Percentiles rank a stretch among this genome's conserved stretches.
phyloP scores from a whole-genome alignment of 345 rosid species.

The Euphorbia tirucalli region DNA sequence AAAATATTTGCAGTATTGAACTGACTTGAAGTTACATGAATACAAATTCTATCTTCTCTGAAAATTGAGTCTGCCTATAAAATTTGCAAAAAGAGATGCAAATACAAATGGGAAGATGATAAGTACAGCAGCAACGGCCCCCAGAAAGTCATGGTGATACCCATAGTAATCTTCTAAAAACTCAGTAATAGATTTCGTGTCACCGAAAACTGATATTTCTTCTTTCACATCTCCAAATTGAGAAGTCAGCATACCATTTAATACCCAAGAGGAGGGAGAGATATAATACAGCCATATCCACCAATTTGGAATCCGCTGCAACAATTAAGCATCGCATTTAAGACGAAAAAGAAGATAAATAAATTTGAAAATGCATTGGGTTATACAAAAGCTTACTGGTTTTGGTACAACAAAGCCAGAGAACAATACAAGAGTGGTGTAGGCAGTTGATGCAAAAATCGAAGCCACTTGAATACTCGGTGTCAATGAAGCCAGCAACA shows the following conservation, averaged over 20 bases:
- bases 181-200: constrained; percentile 35
- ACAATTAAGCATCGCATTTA: neutral
- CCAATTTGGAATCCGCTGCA: constrained; percentile 77
- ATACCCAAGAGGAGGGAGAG: constrained; percentile 67
- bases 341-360: neutral
- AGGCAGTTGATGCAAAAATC: constrained; percentile 40
- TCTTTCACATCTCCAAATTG: constrained; percentile 67
- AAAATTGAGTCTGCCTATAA: constrained; percentile 51
- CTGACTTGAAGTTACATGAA: neutral
- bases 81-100: constrained; percentile 58
- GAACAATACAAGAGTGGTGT: constrained; percentile 49
- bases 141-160: constrained; percentile 38
- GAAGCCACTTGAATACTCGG: constrained; percentile 62
- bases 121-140: constrained; percentile 38
- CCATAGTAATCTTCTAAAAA: constrained; percentile 63
- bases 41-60: constrained; percentile 48
- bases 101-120: constrained; percentile 44
- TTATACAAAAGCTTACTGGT: constrained; percentile 48
- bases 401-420: constrained; percentile 66
- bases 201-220: constrained; percentile 45
- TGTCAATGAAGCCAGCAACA: constrained; percentile 60
- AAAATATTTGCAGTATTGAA: neutral
- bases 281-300: constrained; percentile 76
- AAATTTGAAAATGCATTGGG: neutral
- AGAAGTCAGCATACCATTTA: constrained; percentile 57